Conservation (phyloP, 176 grass and related monocot species). For the Secale cereale region DNA sequence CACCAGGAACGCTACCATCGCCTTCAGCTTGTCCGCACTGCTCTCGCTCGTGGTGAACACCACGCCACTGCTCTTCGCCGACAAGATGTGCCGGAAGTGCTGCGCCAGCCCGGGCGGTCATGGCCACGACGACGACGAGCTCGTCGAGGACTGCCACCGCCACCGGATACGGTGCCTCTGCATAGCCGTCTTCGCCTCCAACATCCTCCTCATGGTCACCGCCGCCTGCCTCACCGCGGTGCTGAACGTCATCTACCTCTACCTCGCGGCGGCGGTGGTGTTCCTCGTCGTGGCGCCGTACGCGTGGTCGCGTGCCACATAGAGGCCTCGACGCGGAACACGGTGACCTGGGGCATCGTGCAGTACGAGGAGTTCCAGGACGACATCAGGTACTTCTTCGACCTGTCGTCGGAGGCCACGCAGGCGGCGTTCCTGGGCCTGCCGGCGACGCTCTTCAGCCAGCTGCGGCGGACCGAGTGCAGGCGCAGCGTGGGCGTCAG, state of each 20-base stretch:
- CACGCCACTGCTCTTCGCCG: not conserved
- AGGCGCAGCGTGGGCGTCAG: not conserved
- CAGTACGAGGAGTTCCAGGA: conserved; percentile 9
- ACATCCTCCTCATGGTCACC: not conserved
- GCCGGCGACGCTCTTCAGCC: conserved; percentile 19
- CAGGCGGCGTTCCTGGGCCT: conserved; percentile 12
- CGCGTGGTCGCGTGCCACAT: not conserved
- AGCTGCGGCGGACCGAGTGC: not conserved
- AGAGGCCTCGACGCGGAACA: not conserved
- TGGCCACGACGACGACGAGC: not conserved
- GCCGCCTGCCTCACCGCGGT: not conserved
- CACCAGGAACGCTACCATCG: conserved; percentile 10
- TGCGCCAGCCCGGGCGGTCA: no score
- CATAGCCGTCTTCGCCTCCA: not conserved
- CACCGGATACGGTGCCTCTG: not conserved
- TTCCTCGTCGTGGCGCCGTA: not conserved
- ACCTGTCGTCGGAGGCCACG: not conserved
- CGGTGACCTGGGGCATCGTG: not conserved
- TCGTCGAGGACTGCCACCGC: not conserved
- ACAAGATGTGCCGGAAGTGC: not conserved
- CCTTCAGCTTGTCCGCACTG: not conserved
- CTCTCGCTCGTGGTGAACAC: conserved; percentile 15
- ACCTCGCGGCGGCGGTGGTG: not conserved
- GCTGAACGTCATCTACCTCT: conserved; percentile 1
- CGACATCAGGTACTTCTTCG: conserved; percentile 6